Evolutionary conservation across 257 asterid genomes (phyloP), one percentile per base, ranked within the genome.

Genomic region (Gentiana macrophylla): DNA sequence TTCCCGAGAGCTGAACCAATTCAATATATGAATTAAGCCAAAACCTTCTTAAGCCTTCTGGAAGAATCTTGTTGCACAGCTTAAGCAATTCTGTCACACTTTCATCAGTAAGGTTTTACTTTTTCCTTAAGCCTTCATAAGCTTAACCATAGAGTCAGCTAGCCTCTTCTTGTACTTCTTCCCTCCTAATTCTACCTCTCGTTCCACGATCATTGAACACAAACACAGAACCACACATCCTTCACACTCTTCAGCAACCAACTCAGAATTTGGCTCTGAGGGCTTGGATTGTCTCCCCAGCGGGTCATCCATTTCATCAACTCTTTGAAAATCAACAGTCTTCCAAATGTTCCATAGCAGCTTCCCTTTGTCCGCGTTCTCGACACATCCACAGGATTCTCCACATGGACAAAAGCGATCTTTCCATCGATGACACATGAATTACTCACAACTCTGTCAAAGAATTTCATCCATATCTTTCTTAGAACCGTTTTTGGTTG

Each of bases 311-410:
- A 4, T 5, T 55, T 55, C 15, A 36, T 12, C 5, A 4, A 38
- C 10, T 49, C 50, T 56, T 24, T 24, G 15, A 1, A 32, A 11
- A 56, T 41, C 51, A 32, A 41, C 38, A 43, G 51, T 24, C 24
- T 15, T 56, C n/a, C 51, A 41, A 44, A 56, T 56, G 37, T 37
- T 56, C 61, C 32, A 15, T 43, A 32, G 38, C 50, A 15, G 41
- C 51, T 15, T 56, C n/a, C 33, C 10, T 38, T 8, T 0, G 51
- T 12, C n/a, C 50, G 10, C 50, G 33, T 4, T 56, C 5, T 4
- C 41, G 15, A 11, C 51, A 4, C 33, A 12, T 4, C 49, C 50
- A 32, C 51, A 56, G 8, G n/a, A n/a, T n/a, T 43, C 10, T 37
- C 10, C 32, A 10, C 61, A 41, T 5, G 61, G 61, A 15, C 51